Conservation (phyloP, 75 land plant species). For the Gnetum montanum region DNA sequence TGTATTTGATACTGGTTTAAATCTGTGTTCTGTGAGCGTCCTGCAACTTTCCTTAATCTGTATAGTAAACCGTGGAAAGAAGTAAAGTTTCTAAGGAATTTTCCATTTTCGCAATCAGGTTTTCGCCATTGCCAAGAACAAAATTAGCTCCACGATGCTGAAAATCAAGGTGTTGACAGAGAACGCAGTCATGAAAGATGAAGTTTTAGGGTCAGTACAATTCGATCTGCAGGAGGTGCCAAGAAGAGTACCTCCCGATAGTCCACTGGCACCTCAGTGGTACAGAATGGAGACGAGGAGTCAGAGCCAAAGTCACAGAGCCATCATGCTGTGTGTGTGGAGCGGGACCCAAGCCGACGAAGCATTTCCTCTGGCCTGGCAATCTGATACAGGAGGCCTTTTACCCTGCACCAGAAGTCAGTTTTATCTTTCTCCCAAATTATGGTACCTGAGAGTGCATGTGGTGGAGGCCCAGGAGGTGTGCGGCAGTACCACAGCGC, state of each 20-base stretch:
- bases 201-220: conserved; percentile 40
- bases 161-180: conserved; percentile 57
- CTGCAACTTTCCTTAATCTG: too few species aligned
- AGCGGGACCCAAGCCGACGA: conserved; percentile 76
- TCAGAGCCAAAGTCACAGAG: conserved; percentile 14
- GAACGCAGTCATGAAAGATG: conserved; percentile 22
- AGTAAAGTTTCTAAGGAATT: too few species aligned
- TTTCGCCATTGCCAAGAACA: conserved; percentile 57
- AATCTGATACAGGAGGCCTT: conserved; percentile 74
- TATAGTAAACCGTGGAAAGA: too few species aligned
- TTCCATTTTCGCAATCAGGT: too few species aligned
- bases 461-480: conserved; percentile 80
- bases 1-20: too few species aligned
- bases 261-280: conserved; percentile 85
- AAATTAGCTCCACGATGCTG: conserved; percentile 32
- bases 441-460: conserved; percentile 72
- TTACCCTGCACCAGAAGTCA: conserved; percentile 57
- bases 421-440: conserved; percentile 74
- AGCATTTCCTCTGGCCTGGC: conserved; percentile 82
- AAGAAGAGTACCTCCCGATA: conserved; percentile 61
- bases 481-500: neutral
- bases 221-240: conserved; percentile 74
- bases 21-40: too few species aligned
- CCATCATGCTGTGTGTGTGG: conserved; percentile 81
- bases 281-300: conserved; percentile 42